Conservation (phyloP, 1,284 basidiomycete genomes). For the Mixia osmundae region DNA sequence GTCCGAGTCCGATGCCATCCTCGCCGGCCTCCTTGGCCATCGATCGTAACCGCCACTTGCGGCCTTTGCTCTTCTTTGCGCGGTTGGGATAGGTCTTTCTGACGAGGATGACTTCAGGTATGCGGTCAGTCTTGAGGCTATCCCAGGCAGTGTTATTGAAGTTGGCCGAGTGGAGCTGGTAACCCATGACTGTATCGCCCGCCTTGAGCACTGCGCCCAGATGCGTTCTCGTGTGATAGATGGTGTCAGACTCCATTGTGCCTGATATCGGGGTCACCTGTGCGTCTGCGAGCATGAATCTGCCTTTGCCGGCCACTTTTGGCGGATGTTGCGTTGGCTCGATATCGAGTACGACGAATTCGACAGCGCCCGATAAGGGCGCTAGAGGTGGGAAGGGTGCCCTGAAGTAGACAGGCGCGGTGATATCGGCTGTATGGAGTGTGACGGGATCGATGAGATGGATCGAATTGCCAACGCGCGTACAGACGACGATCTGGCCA, state of each 20-base stretch:
- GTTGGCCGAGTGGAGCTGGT: slow-evolving; percentile 67
- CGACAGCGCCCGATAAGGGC: slow-evolving; percentile 58
- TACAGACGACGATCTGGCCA: slow-evolving; percentile 59
- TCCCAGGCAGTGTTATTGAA: slow-evolving; percentile 80
- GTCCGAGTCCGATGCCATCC: slow-evolving; percentile 33
- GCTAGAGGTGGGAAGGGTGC: slow-evolving; percentile 65
- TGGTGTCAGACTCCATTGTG: slow-evolving; percentile 48
- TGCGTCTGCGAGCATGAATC: slow-evolving; percentile 64
- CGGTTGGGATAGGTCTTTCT: slow-evolving; percentile 91
- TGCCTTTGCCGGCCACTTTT: slow-evolving; percentile 15
- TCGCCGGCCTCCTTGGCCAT: slow-evolving; percentile 80
- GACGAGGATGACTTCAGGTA: slow-evolving; percentile 81
- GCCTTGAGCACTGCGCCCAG: slow-evolving; percentile 85
- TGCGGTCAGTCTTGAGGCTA: slow-evolving; percentile 27
- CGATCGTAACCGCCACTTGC: slow-evolving; percentile 71
- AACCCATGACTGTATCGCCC: slow-evolving; percentile 79
- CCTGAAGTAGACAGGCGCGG: slow-evolving; percentile 70
- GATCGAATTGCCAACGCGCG: slow-evolving; percentile 71
- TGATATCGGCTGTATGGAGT: slow-evolving; percentile 58
- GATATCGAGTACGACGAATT: slow-evolving; percentile 86
- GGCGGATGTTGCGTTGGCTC: slow-evolving; percentile 40
- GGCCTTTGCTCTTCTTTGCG: slow-evolving; percentile 64
- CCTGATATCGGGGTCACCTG: slow-evolving; percentile 69
- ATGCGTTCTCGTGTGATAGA: slow-evolving; percentile 89
- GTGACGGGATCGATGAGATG: slow-evolving; percentile 77